Conservation (phyloP, 169 alveolate species). For the Plasmodium sp. region DNA sequence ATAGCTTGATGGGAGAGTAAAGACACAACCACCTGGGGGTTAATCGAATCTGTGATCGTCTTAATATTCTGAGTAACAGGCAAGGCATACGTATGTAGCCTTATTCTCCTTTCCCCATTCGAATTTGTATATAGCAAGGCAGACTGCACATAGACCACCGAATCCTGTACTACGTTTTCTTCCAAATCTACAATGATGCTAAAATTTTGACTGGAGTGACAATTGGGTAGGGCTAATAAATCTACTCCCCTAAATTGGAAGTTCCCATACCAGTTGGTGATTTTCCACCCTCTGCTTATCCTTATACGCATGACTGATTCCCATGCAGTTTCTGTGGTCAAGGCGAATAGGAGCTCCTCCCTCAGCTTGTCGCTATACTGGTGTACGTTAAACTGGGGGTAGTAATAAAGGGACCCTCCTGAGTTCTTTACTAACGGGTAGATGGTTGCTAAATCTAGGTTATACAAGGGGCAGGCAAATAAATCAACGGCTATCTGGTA, state of each 20-base stretch:
- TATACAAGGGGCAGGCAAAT: slow-evolving; percentile 76
- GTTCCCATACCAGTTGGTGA: slow-evolving; percentile 94
- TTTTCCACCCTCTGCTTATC: slow-evolving; percentile 95
- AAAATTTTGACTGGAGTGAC: slow-evolving; percentile 91
- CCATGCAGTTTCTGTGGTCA: slow-evolving; percentile 94
- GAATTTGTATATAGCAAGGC: slow-evolving; percentile 97
- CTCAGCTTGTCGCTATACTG: slow-evolving; percentile 81
- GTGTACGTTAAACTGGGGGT: slow-evolving; percentile 80
- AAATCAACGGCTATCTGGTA: slow-evolving; percentile 83
- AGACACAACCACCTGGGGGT: slow-evolving; percentile 85
- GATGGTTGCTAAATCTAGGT: slow-evolving; percentile 62
- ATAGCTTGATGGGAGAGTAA: slow-evolving; percentile 84
- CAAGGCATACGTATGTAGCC: slow-evolving; percentile 95
- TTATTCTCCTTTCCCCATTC: slow-evolving; percentile 98
- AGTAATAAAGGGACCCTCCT: slow-evolving; percentile 68
- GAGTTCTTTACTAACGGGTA: slow-evolving; percentile 56
- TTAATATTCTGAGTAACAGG: slow-evolving; percentile 92
- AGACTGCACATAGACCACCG: slow-evolving; percentile 94
- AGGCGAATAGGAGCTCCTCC: slow-evolving; percentile 89
- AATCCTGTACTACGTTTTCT: slow-evolving; percentile 82
- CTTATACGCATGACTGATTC: slow-evolving; percentile 98
- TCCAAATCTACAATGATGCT: slow-evolving; percentile 90
- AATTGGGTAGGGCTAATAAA: slow-evolving; percentile 92
- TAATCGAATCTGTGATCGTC: slow-evolving; percentile 83
- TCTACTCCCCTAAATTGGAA: slow-evolving; percentile 92